Percentiles rank a stretch among this genome's conserved stretches.
These are phyloP conservation scores for Cryphonectria carpinicola DNA, from an alignment of 2,329 filamentous ascomycete genomes.

Conservation along the genomic window DNA sequence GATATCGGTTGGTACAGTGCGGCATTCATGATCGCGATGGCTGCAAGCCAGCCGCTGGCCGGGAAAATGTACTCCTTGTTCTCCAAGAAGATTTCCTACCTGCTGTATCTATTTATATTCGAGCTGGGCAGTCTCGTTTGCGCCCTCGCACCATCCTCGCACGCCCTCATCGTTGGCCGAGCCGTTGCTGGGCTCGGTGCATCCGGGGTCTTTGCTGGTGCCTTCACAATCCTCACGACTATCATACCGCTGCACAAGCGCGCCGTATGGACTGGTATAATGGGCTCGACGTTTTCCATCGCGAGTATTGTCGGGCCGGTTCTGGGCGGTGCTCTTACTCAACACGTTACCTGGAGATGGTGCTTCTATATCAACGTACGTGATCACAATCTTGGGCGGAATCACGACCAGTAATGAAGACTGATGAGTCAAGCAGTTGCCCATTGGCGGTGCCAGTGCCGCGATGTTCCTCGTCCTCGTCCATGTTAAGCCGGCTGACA, in stretches of 20 bases:
- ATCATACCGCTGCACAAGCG: slow-evolving; percentile 34
- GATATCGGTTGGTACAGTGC: slow-evolving; percentile 39
- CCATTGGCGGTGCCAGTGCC: slow-evolving; percentile 40
- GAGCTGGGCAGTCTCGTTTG: no score
- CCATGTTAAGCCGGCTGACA: slow-evolving; percentile 17
- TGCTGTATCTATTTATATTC: no score
- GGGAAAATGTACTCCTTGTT: no score
- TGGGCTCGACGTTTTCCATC: no score
- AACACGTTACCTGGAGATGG: slow-evolving; percentile 20
- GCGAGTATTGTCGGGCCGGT: slow-evolving; percentile 38
- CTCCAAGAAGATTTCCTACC: no score
- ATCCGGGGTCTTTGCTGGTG: slow-evolving; percentile 40
- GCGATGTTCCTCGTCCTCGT: slow-evolving; percentile 33
- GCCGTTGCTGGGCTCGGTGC: slow-evolving; percentile 44
- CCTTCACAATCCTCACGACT: slow-evolving; percentile 40
- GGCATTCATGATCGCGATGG: slow-evolving; percentile 27
- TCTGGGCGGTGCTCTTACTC: slow-evolving; percentile 43
- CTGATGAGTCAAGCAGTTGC: slow-evolving; percentile 30
- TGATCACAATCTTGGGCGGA: background rate
- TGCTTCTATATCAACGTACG: slow-evolving; percentile 36
- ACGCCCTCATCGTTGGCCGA: slow-evolving; percentile 42
- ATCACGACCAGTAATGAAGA: no score
- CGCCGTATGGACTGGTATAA: background rate
- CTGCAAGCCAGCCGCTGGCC: no score
- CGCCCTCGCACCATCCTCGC: slow-evolving; percentile 32